Conservation (phyloP, 2,329 filamentous ascomycete species). For the Diaporthe citriasiana region DNA sequence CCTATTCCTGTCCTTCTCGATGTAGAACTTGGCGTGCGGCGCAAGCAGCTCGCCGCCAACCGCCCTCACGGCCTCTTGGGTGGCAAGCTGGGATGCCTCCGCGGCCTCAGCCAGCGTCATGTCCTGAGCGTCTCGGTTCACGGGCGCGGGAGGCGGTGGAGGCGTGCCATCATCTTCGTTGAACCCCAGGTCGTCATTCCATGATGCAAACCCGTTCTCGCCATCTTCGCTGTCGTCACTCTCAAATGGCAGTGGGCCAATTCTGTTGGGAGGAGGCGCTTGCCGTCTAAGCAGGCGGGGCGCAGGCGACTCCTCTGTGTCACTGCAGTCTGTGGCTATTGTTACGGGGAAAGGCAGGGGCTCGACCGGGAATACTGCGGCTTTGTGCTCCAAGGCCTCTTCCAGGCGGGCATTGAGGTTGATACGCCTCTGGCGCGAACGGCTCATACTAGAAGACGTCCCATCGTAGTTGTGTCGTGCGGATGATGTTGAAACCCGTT, state of each 20-base stretch:
- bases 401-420: slow-evolving; percentile 59
- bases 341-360: slow-evolving; percentile 39
- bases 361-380: slow-evolving; percentile 40
- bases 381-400: slow-evolving; percentile 55
- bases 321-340: slow-evolving; percentile 67
- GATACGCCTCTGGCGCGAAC: slow-evolving; percentile 60
- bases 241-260: slow-evolving; percentile 69
- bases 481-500: slow-evolving; percentile 60
- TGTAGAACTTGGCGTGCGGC: slow-evolving; percentile 86
- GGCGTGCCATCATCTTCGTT: slow-evolving; percentile 46
- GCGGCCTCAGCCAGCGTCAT: slow-evolving; percentile 56
- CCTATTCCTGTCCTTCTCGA: slow-evolving; percentile 84
- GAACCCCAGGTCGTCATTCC: slow-evolving; percentile 50
- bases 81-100: slow-evolving; percentile 66
- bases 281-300: slow-evolving; percentile 47
- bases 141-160: slow-evolving; percentile 45
- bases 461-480: slow-evolving; percentile 68
- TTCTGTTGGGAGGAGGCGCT: slow-evolving; percentile 62
- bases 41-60: slow-evolving; percentile 74
- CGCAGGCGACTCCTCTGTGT: slow-evolving; percentile 62
- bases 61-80: slow-evolving; percentile 69
- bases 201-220: slow-evolving; percentile 47
- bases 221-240: slow-evolving; percentile 59
- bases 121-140: slow-evolving; percentile 46
- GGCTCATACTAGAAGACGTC: slow-evolving; percentile 60